phyloP scores from a whole-genome alignment of 208 protist genomes.

The Wallacemonas sp. region DNA sequence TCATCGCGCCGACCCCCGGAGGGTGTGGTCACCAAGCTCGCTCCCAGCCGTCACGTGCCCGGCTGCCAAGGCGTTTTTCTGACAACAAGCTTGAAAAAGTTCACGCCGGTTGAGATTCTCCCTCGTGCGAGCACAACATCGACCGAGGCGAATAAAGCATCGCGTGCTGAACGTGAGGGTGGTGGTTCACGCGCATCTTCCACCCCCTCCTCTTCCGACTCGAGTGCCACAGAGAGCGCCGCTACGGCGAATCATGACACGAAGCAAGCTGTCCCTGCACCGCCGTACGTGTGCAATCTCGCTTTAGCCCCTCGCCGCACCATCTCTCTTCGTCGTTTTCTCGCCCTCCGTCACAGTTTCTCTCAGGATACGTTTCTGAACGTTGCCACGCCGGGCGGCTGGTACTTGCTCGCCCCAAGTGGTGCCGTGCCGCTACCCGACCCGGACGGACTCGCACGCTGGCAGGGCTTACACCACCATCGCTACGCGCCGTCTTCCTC shows the following conservation, averaged over 20 bases:
- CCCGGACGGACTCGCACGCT: slow-evolving; percentile 36
- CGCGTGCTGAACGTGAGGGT: too few relatives aligned
- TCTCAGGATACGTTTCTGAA: slow-evolving; percentile 51
- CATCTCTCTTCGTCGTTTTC: slow-evolving; percentile 71
- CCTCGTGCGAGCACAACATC: slow-evolving; percentile 23
- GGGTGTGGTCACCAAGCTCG: slow-evolving; percentile 43
- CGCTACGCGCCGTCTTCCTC: slow-evolving; percentile 33
- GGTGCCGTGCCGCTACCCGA: slow-evolving; percentile 37
- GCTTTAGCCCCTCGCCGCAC: slow-evolving; percentile 33
- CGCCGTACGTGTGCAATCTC: slow-evolving; percentile 65
- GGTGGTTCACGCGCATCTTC: too few relatives aligned
- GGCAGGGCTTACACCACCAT: slow-evolving; percentile 50
- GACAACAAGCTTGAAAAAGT: slow-evolving; percentile 62
- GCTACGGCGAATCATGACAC: too few relatives aligned
- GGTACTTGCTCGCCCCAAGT: slow-evolving; percentile 68
- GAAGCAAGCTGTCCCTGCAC: slow-evolving; percentile 12
- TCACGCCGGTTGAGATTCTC: slow-evolving; percentile 62
- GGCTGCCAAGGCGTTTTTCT: slow-evolving; percentile 60
- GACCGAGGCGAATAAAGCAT: too few relatives aligned
- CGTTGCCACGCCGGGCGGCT: slow-evolving; percentile 50
- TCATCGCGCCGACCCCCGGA: slow-evolving; percentile 9
- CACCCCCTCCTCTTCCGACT: not conserved
- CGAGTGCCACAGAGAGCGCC: too few relatives aligned
- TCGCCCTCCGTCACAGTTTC: slow-evolving; percentile 73
- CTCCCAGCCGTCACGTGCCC: slow-evolving; percentile 45